phyloP scores from a whole-genome alignment of 164 flowering plant species.

The Hamamelis virginiana region DNA sequence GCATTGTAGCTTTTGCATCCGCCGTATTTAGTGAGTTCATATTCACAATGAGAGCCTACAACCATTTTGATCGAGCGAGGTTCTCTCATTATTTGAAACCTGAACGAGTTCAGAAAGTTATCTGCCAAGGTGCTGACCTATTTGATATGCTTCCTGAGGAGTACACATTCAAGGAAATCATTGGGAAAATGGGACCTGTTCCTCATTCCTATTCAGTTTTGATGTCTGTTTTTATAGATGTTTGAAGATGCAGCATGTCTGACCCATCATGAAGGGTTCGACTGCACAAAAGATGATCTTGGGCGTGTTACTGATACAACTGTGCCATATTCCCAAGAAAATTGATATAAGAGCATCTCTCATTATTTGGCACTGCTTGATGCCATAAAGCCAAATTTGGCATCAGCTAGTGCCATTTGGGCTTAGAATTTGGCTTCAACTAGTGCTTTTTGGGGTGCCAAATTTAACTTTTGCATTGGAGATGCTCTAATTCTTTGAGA shows the following conservation, averaged over 20 bases:
- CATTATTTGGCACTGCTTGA: too few relatives aligned
- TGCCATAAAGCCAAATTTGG: too few relatives aligned
- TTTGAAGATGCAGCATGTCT: constrained; percentile 21
- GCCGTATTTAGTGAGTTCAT: constrained; percentile 67
- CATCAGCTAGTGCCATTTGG: too few relatives aligned
- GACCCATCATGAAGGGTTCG: constrained; percentile 23
- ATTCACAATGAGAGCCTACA: constrained; percentile 97
- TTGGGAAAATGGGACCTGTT: constrained; percentile 65
- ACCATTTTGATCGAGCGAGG: constrained; percentile 79
- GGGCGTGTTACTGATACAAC: constrained; percentile 19
- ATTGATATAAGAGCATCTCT: too few relatives aligned
- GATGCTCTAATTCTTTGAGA: constrained; percentile 29
- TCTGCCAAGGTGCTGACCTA: constrained; percentile 64
- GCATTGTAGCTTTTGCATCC: constrained; percentile 94
- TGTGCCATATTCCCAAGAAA: constrained; percentile 15
- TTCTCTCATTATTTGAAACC: constrained; percentile 66
- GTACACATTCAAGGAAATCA: constrained; percentile 59
- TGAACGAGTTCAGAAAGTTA: constrained; percentile 64
- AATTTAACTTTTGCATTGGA: too few relatives aligned
- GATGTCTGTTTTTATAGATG: constrained; percentile 17
- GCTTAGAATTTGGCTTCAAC: too few relatives aligned
- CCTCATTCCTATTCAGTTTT: constrained; percentile 47
- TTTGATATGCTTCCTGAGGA: constrained; percentile 70
- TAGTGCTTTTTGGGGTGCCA: too few relatives aligned
- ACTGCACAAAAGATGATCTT: constrained; percentile 18